Percentiles rank a stretch among this genome's conserved stretches.
These are phyloP conservation scores for Fusarium dimerum DNA, from an alignment of 2,329 filamentous ascomycete genomes.

Conservation along the genomic window DNA sequence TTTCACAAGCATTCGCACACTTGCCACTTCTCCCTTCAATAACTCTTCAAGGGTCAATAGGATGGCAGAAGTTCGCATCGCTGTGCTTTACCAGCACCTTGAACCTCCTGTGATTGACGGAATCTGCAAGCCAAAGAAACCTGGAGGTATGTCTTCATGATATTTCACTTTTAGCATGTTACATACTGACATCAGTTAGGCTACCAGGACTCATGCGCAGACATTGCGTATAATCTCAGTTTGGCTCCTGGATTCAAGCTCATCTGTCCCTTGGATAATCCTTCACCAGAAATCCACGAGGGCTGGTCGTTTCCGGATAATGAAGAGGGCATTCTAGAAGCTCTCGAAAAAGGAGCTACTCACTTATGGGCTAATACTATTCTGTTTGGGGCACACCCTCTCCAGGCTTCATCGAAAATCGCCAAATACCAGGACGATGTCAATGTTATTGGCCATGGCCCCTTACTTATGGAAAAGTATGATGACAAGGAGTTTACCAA, in stretches of 20 bases:
- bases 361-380: slow-evolving; percentile 54
- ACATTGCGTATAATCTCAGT: slow-evolving; percentile 22
- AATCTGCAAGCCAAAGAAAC: slow-evolving; percentile 49
- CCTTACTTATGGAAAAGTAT: slow-evolving; percentile 47
- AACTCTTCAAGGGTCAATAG: neutral
- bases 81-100: slow-evolving; percentile 48
- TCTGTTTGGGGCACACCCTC: slow-evolving; percentile 48
- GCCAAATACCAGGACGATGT: slow-evolving; percentile 32
- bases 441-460: slow-evolving; percentile 47
- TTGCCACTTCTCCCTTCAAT: neutral
- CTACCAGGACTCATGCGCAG: slow-evolving; percentile 21
- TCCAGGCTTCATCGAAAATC: slow-evolving; percentile 43
- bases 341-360: slow-evolving; percentile 42
- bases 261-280: slow-evolving; percentile 6
- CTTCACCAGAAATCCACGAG: slow-evolving; percentile 8
- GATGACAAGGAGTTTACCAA: slow-evolving; percentile 54
- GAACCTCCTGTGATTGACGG: slow-evolving; percentile 49
- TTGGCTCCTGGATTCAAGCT: slow-evolving; percentile 13
- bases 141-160: slow-evolving; percentile 30
- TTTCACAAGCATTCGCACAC: neutral
- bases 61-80: slow-evolving; percentile 31
- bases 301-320: slow-evolving; percentile 22
- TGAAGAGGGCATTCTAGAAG: slow-evolving; percentile 24
- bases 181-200: slow-evolving; percentile 1
- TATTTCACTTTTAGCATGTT: neutral